phyloP scores from a whole-genome alignment of 176 grass and related monocot species.

The Cenchrus purpureus region DNA sequence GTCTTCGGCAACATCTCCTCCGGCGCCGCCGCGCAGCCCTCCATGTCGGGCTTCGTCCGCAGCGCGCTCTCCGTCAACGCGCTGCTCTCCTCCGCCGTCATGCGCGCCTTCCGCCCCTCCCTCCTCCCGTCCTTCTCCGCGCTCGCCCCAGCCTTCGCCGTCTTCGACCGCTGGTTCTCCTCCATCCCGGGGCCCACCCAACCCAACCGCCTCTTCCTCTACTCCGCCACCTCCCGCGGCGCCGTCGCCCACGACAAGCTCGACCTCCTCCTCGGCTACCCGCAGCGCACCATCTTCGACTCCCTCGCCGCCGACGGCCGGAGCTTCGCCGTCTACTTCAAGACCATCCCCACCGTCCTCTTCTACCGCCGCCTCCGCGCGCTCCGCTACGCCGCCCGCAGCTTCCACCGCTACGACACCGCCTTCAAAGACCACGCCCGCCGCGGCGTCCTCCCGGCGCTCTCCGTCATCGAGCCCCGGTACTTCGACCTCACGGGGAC shows the following conservation, averaged over 20 bases:
- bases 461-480: slow-evolving; percentile 87
- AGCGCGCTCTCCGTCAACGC: slow-evolving; percentile 68
- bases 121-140: slow-evolving; percentile 68
- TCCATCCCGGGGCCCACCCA: slow-evolving; percentile 86
- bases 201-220: slow-evolving; percentile 93
- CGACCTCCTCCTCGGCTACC: slow-evolving; percentile 76
- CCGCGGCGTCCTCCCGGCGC: slow-evolving; percentile 51
- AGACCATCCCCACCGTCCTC: slow-evolving; percentile 77
- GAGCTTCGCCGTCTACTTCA: slow-evolving; percentile 81
- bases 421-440: slow-evolving; percentile 60
- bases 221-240: slow-evolving; percentile 92
- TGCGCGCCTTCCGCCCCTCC: slow-evolving; percentile 82
- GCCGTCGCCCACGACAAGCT: slow-evolving; percentile 72
- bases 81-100: slow-evolving; percentile 60
- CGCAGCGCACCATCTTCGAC: slow-evolving; percentile 92
- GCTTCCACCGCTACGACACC: slow-evolving; percentile 64
- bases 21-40: slow-evolving; percentile 17
- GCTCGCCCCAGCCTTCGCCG: slow-evolving; percentile 72
- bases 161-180: slow-evolving; percentile 98
- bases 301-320: slow-evolving; percentile 63
- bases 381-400: slow-evolving; percentile 51
- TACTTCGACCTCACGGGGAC: slow-evolving; percentile 71
- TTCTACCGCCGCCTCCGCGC: slow-evolving; percentile 81
- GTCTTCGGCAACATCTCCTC: slow-evolving; percentile 50
- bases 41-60: slow-evolving; percentile 91